A percentile compares a stretch with the other conserved stretches of the same genome.
Evolutionary conservation across 2,329 filamentous ascomycete genomes (phyloP).

Genomic region (Apiospora malaysiana): DNA sequence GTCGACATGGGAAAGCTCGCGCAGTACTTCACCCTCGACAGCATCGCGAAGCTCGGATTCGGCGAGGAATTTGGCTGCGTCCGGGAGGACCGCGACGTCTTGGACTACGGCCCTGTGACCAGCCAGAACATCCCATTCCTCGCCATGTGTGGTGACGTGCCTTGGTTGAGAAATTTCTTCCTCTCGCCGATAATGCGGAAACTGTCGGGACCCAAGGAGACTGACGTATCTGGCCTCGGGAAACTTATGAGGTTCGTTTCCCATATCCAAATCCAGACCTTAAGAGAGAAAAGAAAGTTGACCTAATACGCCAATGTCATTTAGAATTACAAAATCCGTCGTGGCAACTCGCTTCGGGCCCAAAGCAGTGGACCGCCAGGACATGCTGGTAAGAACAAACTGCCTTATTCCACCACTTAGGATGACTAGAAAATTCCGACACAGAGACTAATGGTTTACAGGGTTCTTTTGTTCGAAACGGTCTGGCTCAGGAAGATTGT

Average conservation of each 20-base stretch:
- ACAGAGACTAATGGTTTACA: constrained; percentile 12
- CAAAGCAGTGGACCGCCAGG: constrained; percentile 20
- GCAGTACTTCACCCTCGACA: constrained; percentile 33
- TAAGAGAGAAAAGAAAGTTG: not conserved
- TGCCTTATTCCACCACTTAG: not conserved
- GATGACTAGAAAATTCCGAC: not conserved
- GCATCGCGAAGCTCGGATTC: constrained; percentile 35
- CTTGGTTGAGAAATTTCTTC: constrained; percentile 30
- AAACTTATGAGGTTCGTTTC: constrained; percentile 24
- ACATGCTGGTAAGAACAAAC: constrained; percentile 32
- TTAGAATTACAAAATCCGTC: not conserved
- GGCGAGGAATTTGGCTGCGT: constrained; percentile 36
- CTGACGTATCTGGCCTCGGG: constrained; percentile 32
- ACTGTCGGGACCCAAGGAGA: constrained; percentile 34
- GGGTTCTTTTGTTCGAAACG: constrained; percentile 39
- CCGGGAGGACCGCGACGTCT: constrained; percentile 30
- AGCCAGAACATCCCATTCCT: constrained; percentile 26
- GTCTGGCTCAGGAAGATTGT: constrained; percentile 35
- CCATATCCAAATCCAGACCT: not conserved
- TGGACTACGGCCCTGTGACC: constrained; percentile 29
- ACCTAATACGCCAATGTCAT: not conserved
- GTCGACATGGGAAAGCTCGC: constrained; percentile 26
- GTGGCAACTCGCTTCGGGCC: not conserved
- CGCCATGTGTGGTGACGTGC: constrained; percentile 30
- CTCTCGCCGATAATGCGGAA: constrained; percentile 28